These are phyloP conservation scores for Calcarisporium arbuscula DNA, from an alignment of 2,329 filamentous ascomycete genomes.

Conservation along the genomic window DNA sequence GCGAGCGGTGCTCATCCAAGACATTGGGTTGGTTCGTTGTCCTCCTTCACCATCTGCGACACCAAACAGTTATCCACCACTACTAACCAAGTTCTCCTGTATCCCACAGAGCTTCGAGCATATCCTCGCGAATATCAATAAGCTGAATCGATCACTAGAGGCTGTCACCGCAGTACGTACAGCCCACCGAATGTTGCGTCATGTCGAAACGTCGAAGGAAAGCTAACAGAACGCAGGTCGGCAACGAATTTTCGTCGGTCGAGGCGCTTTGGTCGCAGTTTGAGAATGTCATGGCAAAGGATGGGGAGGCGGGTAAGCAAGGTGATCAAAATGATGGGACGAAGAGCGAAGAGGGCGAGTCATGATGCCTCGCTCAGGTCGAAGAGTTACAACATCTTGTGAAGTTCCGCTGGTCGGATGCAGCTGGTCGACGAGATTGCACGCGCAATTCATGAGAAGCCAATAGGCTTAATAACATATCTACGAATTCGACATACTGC, in stretches of 20 bases:
- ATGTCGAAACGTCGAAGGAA: background rate
- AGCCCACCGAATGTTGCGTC: background rate
- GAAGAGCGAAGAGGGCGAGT: slow-evolving; percentile 10
- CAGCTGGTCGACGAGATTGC: too few relatives aligned
- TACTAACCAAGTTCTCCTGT: background rate
- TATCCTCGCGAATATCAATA: slow-evolving; percentile 92
- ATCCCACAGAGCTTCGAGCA: slow-evolving; percentile 67
- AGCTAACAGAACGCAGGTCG: slow-evolving; percentile 51
- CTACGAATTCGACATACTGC: too few relatives aligned
- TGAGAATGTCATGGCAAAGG: slow-evolving; percentile 87
- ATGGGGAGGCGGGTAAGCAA: slow-evolving; percentile 29
- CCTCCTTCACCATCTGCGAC: background rate
- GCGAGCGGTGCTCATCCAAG: slow-evolving; percentile 62
- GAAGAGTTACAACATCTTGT: too few relatives aligned
- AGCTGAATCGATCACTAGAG: slow-evolving; percentile 85
- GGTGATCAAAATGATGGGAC: slow-evolving; percentile 19
- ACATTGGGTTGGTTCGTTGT: slow-evolving; percentile 61
- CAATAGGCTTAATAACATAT: too few relatives aligned
- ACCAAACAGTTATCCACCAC: slow-evolving; percentile 1
- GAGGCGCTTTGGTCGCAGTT: slow-evolving; percentile 97
- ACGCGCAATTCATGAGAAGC: too few relatives aligned
- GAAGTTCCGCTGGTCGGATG: too few relatives aligned
- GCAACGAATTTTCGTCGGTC: slow-evolving; percentile 95
- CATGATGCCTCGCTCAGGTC: slow-evolving; percentile 1
- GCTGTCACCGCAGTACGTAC: slow-evolving; percentile 73